Evolutionary conservation across 306 rosid species (phyloP), one percentile per base, ranked within the genome.

Genomic region (Lathyrus tuberosus): DNA sequence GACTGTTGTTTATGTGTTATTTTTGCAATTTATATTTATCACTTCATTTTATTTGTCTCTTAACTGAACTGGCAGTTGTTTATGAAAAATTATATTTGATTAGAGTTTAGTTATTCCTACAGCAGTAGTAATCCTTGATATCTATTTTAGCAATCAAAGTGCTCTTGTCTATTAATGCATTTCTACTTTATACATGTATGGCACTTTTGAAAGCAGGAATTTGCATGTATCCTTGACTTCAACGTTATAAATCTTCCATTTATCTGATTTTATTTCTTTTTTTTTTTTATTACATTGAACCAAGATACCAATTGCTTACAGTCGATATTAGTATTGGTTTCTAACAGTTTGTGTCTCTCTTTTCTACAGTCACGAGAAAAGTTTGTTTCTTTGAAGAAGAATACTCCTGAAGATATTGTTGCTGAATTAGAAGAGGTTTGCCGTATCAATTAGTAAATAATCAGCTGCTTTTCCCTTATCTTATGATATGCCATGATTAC

Each of bases 351-450:
- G 42, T 80, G 63, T 46, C 57, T 56, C 75, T 71, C 38, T 59
- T 40, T 58, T 61, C 52, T 79, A 41, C 75, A 94, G 99, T 86
- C 99, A 67, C 86, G 99, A 10, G 97, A 94, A 67, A 94, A 89
- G 78, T 91, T 88, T 84, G 92, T 89, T 35, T 94, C 95, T 42
- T 82, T 91, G 75, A 94, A 91, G 96, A 94, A 91, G 79, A 94
- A 80, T 82, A 87, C 99, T 7, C 84, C 96, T 2, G 91, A 61
- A 74, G 99, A 94, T 71, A 42, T 94, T 62, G 92, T 94, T 76
- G 79, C 99, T 67, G 99, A 78, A 42, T 76, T 88, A 46, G 97
- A 94, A 85, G 97, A 94, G 99, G 99, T 94, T 71, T 65, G 79
- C 78, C 24, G 31, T 72, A 63, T 73, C 70, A 58, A 71, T 73